Conservation (phyloP, 345 rosid species). For the Lepidium aucheri region DNA sequence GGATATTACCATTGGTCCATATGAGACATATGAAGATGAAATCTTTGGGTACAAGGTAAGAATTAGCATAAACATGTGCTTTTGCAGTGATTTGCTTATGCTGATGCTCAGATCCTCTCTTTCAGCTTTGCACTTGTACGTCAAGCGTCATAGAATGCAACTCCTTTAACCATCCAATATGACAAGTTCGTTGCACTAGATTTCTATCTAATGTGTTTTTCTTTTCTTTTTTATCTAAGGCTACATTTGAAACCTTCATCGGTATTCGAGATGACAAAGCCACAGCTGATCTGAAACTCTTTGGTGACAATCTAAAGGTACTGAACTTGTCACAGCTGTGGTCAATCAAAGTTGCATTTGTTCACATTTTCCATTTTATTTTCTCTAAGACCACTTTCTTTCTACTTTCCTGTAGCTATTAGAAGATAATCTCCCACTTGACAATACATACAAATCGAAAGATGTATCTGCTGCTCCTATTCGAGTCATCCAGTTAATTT, state of each 20-base stretch:
- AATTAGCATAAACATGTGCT: neutral
- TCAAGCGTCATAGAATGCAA: neutral
- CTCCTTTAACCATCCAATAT: neutral
- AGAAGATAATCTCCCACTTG: constrained; percentile 90
- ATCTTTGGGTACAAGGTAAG: constrained; percentile 89
- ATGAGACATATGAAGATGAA: constrained; percentile 91
- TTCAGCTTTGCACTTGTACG: neutral
- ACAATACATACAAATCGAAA: constrained; percentile 58
- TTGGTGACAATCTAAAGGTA: constrained; percentile 84
- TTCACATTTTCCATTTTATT: neutral
- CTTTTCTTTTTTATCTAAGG: constrained; percentile 33
- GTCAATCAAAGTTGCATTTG: neutral
- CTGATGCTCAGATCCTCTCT: neutral
- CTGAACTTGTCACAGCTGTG: neutral
- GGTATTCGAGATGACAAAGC: constrained; percentile 84
- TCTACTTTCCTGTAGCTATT: constrained; percentile 38
- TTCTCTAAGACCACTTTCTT: constrained; percentile 8
- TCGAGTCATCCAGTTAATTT: constrained; percentile 77
- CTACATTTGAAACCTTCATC: constrained; percentile 84
- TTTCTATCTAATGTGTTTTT: neutral
- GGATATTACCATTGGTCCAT: constrained; percentile 94
- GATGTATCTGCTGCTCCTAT: constrained; percentile 81
- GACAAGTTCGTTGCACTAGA: neutral
- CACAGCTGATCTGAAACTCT: constrained; percentile 73
- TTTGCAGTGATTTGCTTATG: neutral